Evolutionary conservation across 495 filamentous ascomycete genomes (phyloP).

Genomic region (Hypoxylon fragiforme): DNA sequence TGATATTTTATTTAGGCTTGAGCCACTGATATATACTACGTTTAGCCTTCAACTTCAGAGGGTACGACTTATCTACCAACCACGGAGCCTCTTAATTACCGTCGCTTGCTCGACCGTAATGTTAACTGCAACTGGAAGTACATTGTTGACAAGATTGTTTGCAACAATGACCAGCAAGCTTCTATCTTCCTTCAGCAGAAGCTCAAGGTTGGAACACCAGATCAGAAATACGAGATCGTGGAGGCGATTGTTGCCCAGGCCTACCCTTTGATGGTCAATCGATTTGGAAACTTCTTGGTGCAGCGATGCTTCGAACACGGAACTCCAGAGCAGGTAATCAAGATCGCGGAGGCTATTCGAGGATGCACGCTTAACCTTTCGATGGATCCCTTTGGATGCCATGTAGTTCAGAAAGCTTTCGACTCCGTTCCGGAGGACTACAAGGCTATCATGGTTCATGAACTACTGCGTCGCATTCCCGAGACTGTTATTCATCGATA

Average conservation of each 20-base stretch:
- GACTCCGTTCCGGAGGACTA: slow-evolving; percentile 96
- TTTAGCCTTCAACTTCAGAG: slow-evolving; percentile 52
- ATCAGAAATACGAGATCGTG: slow-evolving; percentile 96
- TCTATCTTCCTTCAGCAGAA: slow-evolving; percentile 99
- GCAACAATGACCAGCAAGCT: slow-evolving; percentile 98
- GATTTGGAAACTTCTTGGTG: slow-evolving; percentile 97
- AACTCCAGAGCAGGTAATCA: slow-evolving; percentile 89
- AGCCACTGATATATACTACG: slow-evolving; percentile 13
- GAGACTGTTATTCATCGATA: slow-evolving; percentile 98
- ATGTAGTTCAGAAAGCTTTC: slow-evolving; percentile 98
- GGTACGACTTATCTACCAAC: slow-evolving; percentile 82
- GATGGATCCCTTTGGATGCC: slow-evolving; percentile 98
- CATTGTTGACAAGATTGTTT: slow-evolving; percentile 99
- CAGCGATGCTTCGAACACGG: slow-evolving; percentile 99
- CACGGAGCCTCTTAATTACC: slow-evolving; percentile 94
- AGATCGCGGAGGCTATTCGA: slow-evolving; percentile 92
- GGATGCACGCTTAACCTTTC: slow-evolving; percentile 92
- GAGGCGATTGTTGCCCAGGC: slow-evolving; percentile 95
- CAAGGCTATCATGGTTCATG: slow-evolving; percentile 97
- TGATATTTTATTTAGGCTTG: not conserved
- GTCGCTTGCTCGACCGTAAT: slow-evolving; percentile 91
- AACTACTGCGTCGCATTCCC: slow-evolving; percentile 90
- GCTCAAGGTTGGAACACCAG: slow-evolving; percentile 91
- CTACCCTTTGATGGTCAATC: slow-evolving; percentile 95
- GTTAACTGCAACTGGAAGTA: slow-evolving; percentile 99